These are phyloP conservation scores for Staphylotrichum longicolle DNA, from an alignment of 495 filamentous ascomycete genomes.

Conservation along the genomic window DNA sequence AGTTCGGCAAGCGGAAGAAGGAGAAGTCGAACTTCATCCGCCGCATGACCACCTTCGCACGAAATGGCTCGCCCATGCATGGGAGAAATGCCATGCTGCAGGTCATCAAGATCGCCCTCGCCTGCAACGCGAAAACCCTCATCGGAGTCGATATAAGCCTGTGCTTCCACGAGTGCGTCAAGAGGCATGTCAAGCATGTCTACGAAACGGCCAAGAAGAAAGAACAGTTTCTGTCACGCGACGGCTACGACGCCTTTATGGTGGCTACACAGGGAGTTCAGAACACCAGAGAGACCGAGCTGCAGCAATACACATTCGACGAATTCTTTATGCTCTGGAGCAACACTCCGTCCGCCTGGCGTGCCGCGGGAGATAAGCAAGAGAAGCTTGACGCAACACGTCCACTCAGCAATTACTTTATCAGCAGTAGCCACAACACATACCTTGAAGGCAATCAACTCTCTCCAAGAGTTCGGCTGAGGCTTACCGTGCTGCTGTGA, in stretches of 20 bases:
- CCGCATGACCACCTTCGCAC: slow-evolving; percentile 32
- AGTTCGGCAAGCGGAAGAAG: slow-evolving; percentile 28
- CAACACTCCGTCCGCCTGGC: slow-evolving; percentile 34
- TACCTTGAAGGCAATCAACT: slow-evolving; percentile 90
- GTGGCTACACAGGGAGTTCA: slow-evolving; percentile 39
- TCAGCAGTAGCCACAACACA: slow-evolving; percentile 81
- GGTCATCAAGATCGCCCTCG: slow-evolving; percentile 24
- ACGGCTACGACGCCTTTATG: slow-evolving; percentile 40
- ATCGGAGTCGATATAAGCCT: slow-evolving; percentile 7
- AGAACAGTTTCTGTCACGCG: slow-evolving; percentile 32
- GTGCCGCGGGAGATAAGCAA: slow-evolving; percentile 30
- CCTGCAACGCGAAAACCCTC: slow-evolving; percentile 20
- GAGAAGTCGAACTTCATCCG: slow-evolving; percentile 30
- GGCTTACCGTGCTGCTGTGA: slow-evolving; percentile 72
- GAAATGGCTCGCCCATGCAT: slow-evolving; percentile 24
- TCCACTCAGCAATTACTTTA: slow-evolving; percentile 85
- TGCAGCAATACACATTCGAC: slow-evolving; percentile 34
- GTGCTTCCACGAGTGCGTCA: slow-evolving; percentile 33
- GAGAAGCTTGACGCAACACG: slow-evolving; percentile 36
- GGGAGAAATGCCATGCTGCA: slow-evolving; percentile 25
- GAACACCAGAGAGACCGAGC: slow-evolving; percentile 15
- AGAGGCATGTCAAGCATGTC: slow-evolving; percentile 37
- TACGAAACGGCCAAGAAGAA: slow-evolving; percentile 34
- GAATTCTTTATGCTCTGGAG: slow-evolving; percentile 46
- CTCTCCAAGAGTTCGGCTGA: slow-evolving; percentile 75